These are phyloP conservation scores for Solanum arcanum DNA, from an alignment of 257 asterid species.

Conservation along the genomic window DNA sequence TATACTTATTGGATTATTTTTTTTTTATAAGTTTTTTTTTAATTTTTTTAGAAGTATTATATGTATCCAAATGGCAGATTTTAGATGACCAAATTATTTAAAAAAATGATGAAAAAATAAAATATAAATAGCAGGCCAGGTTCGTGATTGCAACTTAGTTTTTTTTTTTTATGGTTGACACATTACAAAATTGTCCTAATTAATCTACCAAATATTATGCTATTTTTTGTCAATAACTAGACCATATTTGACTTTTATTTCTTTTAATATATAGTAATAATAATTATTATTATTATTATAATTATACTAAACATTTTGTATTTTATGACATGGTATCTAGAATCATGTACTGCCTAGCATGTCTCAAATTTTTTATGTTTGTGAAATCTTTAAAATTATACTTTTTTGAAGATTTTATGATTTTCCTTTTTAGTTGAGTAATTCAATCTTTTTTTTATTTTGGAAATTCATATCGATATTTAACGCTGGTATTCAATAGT, in stretches of 20 bases:
- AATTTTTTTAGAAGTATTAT: not conserved
- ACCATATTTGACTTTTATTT: slow-evolving; percentile 22
- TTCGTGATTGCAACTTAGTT: slow-evolving; percentile 30
- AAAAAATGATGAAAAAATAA: not conserved
- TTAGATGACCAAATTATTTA: not conserved
- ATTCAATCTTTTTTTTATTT: not conserved
- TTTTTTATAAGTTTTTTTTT: not conserved
- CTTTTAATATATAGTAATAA: not conserved
- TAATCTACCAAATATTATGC: not conserved
- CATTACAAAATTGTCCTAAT: not conserved
- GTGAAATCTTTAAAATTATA: not conserved
- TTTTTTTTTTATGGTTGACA: slow-evolving; percentile 17
- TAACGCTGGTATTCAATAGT: too few species aligned
- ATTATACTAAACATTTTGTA: not conserved
- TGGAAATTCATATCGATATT: not conserved
- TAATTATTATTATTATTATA: not conserved
- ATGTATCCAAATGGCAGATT: slow-evolving; percentile 37
- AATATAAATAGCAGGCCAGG: slow-evolving; percentile 20
- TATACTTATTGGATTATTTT: not conserved
- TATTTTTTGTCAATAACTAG: slow-evolving; percentile 7
- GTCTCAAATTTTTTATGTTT: not conserved
- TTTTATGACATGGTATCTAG: not conserved
- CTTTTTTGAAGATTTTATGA: too few species aligned
- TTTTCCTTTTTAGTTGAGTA: not conserved
- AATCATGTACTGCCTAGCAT: slow-evolving; percentile 22